Conservation (phyloP, 352 stramenopile genomes). For the Phytopythium cucurbitacearum region DNA sequence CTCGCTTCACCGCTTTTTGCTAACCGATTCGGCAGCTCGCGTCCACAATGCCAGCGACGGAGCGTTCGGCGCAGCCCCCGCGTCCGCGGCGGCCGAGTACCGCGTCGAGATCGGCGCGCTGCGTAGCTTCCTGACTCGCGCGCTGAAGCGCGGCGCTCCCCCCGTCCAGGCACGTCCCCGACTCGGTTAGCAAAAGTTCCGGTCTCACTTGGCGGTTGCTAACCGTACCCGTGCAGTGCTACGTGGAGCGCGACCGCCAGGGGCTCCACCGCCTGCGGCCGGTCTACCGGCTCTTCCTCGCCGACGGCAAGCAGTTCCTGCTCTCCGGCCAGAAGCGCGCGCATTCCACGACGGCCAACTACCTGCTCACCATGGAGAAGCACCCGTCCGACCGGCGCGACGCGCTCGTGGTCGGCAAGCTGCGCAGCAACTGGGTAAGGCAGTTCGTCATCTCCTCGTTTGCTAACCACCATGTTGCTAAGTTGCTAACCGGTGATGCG, state of each 20-base stretch:
- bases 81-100: slow-evolving; percentile 1
- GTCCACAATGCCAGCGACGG: slow-evolving; percentile 11
- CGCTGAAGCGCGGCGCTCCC: slow-evolving; percentile 13
- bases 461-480: neutral
- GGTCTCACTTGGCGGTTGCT: neutral
- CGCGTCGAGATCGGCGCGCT: slow-evolving; percentile 24
- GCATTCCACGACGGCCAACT: slow-evolving; percentile 55
- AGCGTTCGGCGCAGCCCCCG: slow-evolving; percentile 6
- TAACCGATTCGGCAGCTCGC: slow-evolving; percentile 7
- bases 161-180: slow-evolving; percentile 25
- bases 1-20: neutral
- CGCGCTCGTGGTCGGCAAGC: slow-evolving; percentile 42
- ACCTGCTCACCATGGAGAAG: slow-evolving; percentile 50
- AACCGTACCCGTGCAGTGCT: slow-evolving; percentile 24
- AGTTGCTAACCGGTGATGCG: neutral
- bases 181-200: neutral
- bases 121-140: slow-evolving; percentile 31
- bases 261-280: slow-evolving; percentile 44
- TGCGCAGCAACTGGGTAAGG: slow-evolving; percentile 54
- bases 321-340: slow-evolving; percentile 46
- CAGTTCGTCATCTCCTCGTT: neutral
- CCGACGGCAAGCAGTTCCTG: slow-evolving; percentile 47
- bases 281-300: slow-evolving; percentile 53
- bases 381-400: slow-evolving; percentile 26
- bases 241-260: slow-evolving; percentile 47